Conservation (phyloP, 2,329 filamentous ascomycete species). For the Didymella keratinophila region DNA sequence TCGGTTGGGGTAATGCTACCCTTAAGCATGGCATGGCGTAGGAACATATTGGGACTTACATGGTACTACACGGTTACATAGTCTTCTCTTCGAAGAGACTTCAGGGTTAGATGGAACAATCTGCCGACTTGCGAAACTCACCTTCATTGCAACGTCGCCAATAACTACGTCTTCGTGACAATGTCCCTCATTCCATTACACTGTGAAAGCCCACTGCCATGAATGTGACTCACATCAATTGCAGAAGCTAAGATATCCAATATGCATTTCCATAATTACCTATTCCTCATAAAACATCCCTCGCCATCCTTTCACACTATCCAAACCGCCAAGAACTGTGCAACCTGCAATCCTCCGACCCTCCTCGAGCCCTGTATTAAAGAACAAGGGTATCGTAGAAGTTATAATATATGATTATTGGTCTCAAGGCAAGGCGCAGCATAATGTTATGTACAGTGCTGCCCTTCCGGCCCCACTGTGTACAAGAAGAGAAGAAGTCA, state of each 20-base stretch:
- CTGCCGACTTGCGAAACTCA: too few species aligned
- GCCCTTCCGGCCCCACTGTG: conserved; percentile 5
- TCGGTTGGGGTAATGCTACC: too few species aligned
- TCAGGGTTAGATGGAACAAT: too few species aligned
- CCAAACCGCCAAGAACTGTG: background rate
- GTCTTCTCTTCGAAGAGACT: too few species aligned
- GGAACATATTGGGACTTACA: too few species aligned
- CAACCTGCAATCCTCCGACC: background rate
- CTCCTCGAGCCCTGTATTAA: conserved; percentile 2
- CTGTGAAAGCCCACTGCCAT: too few species aligned
- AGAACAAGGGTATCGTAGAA: conserved; percentile 12
- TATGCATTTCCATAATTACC: conserved; percentile 11
- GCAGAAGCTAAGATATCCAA: conserved; percentile 3
- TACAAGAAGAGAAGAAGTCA: conserved; percentile 17
- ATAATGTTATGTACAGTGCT: conserved; percentile 27
- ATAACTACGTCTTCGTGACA: too few species aligned
- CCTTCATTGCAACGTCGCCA: too few species aligned
- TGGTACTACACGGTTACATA: too few species aligned
- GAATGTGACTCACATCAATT: background rate
- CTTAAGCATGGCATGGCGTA: too few species aligned
- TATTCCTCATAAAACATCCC: conserved; percentile 5
- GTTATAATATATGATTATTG: conserved; percentile 8
- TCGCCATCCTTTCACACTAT: background rate
- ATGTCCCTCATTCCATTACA: too few species aligned
- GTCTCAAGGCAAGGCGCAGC: conserved; percentile 8